Percentiles rank a stretch among this genome's conserved stretches.
phyloP scores from a whole-genome alignment of 495 filamentous ascomycete genomes.

The Diplogelasinospora grovesii region DNA sequence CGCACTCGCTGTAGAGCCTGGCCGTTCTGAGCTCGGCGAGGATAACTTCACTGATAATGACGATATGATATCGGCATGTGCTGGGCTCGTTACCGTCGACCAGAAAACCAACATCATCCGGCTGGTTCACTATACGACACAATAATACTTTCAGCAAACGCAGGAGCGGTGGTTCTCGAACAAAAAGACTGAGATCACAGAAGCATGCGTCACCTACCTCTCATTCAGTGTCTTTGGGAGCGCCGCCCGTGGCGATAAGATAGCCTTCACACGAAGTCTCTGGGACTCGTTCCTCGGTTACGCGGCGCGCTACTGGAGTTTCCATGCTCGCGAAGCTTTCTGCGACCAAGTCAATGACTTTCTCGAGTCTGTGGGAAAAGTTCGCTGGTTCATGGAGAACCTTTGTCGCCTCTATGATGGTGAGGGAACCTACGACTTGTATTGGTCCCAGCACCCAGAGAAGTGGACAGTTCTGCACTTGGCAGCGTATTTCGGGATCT shows the following conservation, averaged over 20 bases:
- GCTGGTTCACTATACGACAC: too few relatives aligned
- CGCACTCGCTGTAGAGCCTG: background rate
- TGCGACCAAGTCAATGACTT: conserved; percentile 7
- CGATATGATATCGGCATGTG: too few relatives aligned
- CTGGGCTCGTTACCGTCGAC: too few relatives aligned
- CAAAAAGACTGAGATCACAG: conserved; percentile 29
- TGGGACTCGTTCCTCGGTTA: conserved; percentile 39
- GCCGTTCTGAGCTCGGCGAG: too few relatives aligned
- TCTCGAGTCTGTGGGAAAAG: conserved; percentile 12
- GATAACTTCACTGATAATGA: too few relatives aligned
- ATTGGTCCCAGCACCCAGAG: too few relatives aligned
- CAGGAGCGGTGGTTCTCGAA: conserved; percentile 28
- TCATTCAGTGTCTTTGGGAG: conserved; percentile 28
- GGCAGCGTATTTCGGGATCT: background rate
- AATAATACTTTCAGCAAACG: conserved; percentile 38
- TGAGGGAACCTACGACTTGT: background rate
- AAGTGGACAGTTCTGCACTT: background rate
- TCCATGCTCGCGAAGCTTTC: conserved; percentile 24
- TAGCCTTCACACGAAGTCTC: conserved; percentile 16
- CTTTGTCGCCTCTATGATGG: background rate
- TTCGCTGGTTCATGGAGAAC: conserved; percentile 12
- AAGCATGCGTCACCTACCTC: conserved; percentile 40
- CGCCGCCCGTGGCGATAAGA: conserved; percentile 19
- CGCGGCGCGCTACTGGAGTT: conserved; percentile 38
- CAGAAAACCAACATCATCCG: too few relatives aligned